These are phyloP conservation scores for Mycocentrospora acerina DNA, from an alignment of 2,329 filamentous ascomycete species.

Conservation along the genomic window DNA sequence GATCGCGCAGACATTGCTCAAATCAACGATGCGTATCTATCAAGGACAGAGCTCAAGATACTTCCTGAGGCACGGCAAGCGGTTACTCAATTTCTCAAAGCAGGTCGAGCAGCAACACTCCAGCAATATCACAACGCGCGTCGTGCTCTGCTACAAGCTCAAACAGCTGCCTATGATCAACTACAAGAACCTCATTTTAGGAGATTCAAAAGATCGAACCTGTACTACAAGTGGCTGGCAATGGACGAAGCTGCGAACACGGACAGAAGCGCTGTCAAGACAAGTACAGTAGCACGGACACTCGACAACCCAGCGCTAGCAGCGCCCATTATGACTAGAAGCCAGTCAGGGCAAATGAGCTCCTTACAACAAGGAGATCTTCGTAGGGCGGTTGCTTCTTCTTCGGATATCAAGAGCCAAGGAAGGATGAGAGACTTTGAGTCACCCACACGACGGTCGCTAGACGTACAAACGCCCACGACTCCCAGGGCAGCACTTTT, in stretches of 20 bases:
- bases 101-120: conserved; percentile 73
- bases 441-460: conserved; percentile 61
- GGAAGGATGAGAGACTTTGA: conserved; percentile 49
- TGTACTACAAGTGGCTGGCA: conserved; percentile 95
- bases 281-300: conserved; percentile 27
- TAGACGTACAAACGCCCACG: conserved; percentile 63
- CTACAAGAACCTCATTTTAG: conserved; percentile 81
- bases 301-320: conserved; percentile 23
- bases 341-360: conserved; percentile 48
- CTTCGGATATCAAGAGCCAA: conserved; percentile 58
- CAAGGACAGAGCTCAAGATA: conserved; percentile 77
- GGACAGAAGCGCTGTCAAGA: conserved; percentile 28
- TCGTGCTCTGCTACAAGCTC: conserved; percentile 76
- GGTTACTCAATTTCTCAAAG: conserved; percentile 76
- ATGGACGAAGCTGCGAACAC: conserved; percentile 67
- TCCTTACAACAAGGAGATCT: conserved; percentile 51
- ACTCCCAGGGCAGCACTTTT: conserved; percentile 62
- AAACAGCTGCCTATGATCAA: conserved; percentile 79
- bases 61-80: conserved; percentile 66
- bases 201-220: conserved; percentile 85
- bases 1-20: conserved; percentile 87
- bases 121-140: conserved; percentile 82
- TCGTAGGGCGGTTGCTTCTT: conserved; percentile 61
- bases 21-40: conserved; percentile 87
- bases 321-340: conserved; percentile 47